Evolutionary conservation across 2,329 filamentous ascomycete species (phyloP).

Genomic region (Ophiocordyceps australis): DNA sequence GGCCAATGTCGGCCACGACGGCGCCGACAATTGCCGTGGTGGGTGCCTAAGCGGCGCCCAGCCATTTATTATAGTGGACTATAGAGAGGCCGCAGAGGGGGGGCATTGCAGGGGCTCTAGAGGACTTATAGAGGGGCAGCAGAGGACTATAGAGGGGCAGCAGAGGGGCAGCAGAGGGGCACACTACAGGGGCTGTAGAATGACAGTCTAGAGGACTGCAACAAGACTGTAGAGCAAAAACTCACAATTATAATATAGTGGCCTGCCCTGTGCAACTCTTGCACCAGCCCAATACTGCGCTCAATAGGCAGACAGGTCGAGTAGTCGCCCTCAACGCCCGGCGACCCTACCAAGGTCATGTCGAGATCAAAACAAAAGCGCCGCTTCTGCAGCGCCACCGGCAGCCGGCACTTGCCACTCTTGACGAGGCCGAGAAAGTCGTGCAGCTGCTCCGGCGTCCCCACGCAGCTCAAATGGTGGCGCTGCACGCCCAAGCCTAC

Average conservation of each 20-base stretch:
- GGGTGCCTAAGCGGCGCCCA: constrained; percentile 10
- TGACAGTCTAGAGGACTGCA: no score
- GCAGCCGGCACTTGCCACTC: neutral
- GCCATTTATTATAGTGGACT: no score
- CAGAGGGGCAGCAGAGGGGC: no score
- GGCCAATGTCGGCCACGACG: constrained; percentile 9
- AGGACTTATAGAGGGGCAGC: no score
- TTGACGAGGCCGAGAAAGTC: constrained; percentile 7
- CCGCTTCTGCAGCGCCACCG: constrained; percentile 8
- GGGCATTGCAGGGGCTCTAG: no score
- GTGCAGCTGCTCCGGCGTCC: constrained; percentile 11
- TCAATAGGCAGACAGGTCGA: constrained; percentile 11
- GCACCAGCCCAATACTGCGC: constrained; percentile 10
- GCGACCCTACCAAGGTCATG: constrained; percentile 11
- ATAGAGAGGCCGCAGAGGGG: no score
- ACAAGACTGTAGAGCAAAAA: no score
- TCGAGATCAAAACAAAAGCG: constrained; percentile 14
- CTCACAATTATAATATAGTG: constrained; percentile 12
- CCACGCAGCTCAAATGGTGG: constrained; percentile 10
- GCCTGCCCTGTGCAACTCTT: constrained; percentile 10
- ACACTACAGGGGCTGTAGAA: no score
- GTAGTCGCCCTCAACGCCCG: constrained; percentile 9
- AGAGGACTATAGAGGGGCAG: no score
- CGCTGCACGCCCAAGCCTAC: no score
- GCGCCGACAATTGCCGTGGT: constrained; percentile 9